Conservation (phyloP, 257 asterid genomes). For the Solanum pinnatisectum region DNA sequence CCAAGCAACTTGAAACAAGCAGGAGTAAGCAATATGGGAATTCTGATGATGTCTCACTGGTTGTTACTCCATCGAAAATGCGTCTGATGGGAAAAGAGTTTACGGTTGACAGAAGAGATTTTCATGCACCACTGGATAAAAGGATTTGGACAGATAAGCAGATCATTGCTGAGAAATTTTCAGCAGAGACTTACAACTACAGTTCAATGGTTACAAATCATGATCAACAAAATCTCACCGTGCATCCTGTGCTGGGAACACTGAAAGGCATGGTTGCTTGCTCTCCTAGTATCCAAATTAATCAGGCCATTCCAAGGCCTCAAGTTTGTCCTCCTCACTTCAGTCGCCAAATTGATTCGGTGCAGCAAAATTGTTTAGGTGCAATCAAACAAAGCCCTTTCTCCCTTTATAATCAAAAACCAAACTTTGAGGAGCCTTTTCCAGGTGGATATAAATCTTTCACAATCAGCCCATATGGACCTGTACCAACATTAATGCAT, state of each 20-base stretch:
- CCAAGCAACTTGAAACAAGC: constrained; percentile 20
- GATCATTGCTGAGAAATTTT: constrained; percentile 16
- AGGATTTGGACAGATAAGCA: constrained; percentile 44
- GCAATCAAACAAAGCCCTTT: constrained; percentile 15
- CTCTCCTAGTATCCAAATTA: constrained; percentile 24
- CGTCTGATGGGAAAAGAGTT: constrained; percentile 80
- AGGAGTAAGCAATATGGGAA: constrained; percentile 10
- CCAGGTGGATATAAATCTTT: constrained; percentile 14
- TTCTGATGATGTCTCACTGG: constrained; percentile 14
- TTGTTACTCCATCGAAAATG: constrained; percentile 40
- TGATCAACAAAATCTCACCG: constrained; percentile 9
- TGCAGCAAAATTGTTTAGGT: constrained; percentile 16
- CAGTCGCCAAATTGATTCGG: constrained; percentile 10
- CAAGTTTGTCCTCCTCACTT: constrained; percentile 10
- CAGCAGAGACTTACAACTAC: neutral
- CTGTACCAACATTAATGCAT: constrained; percentile 13
- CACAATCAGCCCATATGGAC: constrained; percentile 10
- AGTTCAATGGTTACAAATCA: constrained; percentile 8
- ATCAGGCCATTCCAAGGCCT: constrained; percentile 16
- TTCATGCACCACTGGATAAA: constrained; percentile 23
- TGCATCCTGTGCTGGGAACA: constrained; percentile 26
- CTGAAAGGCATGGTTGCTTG: constrained; percentile 16
- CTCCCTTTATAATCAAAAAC: constrained; percentile 6
- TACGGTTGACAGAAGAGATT: constrained; percentile 26
- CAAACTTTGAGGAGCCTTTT: constrained; percentile 18